phyloP scores from a whole-genome alignment of 1,284 basidiomycete species.

The Rugosomyces carneus region DNA sequence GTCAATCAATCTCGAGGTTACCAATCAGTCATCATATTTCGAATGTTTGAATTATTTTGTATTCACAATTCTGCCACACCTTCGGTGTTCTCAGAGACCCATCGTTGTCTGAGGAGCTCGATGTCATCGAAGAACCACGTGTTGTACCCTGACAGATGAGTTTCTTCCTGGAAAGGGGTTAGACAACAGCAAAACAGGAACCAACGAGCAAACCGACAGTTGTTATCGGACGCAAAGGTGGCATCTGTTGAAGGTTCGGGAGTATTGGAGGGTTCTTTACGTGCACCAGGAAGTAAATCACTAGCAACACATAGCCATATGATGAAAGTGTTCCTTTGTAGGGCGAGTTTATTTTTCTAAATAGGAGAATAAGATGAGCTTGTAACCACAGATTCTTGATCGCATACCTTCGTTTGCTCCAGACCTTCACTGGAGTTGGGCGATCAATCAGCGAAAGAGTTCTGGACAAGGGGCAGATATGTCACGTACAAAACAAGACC shows the following conservation, averaged over 20 bases:
- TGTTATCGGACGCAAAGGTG: slow-evolving; percentile 77
- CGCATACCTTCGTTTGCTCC: slow-evolving; percentile 87
- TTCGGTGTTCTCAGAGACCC: slow-evolving; percentile 92
- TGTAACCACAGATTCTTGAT: not conserved
- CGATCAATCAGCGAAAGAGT: slow-evolving; percentile 6
- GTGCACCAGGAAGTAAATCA: slow-evolving; percentile 95
- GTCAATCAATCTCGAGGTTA: slow-evolving; percentile 72
- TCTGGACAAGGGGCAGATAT: slow-evolving; percentile 5
- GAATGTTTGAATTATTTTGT: slow-evolving; percentile 2
- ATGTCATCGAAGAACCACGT: slow-evolving; percentile 99
- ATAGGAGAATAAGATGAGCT: slow-evolving; percentile 7
- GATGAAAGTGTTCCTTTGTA: slow-evolving; percentile 96
- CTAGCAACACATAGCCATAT: slow-evolving; percentile 96
- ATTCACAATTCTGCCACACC: slow-evolving; percentile 88
- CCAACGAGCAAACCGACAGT: slow-evolving; percentile 35
- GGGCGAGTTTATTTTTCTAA: slow-evolving; percentile 95
- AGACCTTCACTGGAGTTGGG: slow-evolving; percentile 80
- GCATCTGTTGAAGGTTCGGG: slow-evolving; percentile 88
- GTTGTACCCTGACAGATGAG: slow-evolving; percentile 78
- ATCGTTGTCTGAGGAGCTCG: slow-evolving; percentile 83
- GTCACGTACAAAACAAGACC: slow-evolving; percentile 85
- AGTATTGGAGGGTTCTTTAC: slow-evolving; percentile 94
- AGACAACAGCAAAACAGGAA: not conserved
- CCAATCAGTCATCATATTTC: not conserved
- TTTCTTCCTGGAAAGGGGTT: slow-evolving; percentile 60